Percentiles rank a stretch among this genome's conserved stretches.
These are phyloP conservation scores for Persicaria tinctoria DNA, from an alignment of 148 eudicot species.

Conservation along the genomic window DNA sequence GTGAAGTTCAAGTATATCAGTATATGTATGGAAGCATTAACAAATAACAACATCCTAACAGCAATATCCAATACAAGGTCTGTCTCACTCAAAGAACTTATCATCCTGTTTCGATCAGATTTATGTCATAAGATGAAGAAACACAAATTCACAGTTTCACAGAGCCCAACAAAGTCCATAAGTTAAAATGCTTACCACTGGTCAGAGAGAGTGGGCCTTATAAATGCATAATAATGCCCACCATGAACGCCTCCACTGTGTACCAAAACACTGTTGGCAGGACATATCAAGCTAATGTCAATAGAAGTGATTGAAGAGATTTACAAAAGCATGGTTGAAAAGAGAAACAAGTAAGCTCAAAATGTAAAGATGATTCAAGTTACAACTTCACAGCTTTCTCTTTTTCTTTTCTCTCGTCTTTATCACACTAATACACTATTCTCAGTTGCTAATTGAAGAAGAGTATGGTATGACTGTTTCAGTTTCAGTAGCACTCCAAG, in stretches of 20 bases:
- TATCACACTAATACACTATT: not conserved
- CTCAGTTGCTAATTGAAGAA: not conserved
- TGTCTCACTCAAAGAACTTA: not conserved
- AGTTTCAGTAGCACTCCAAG: not conserved
- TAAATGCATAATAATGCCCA: constrained; percentile 89
- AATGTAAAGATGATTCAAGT: not conserved
- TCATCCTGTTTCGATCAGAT: not conserved
- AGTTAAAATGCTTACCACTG: constrained; percentile 50
- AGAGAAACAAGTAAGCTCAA: not conserved
- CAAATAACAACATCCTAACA: not conserved
- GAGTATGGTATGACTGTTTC: not conserved
- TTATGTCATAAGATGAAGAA: not conserved
- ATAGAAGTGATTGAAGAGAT: not conserved
- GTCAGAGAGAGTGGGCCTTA: constrained; percentile 83
- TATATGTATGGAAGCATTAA: not conserved
- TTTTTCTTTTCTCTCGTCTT: not conserved
- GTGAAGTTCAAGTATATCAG: not conserved
- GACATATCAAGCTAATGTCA: not conserved
- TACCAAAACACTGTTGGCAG: constrained; percentile 66
- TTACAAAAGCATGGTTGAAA: not conserved
- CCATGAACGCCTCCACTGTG: constrained; percentile 96
- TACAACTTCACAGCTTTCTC: not conserved
- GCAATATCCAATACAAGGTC: not conserved
- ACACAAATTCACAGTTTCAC: not conserved
- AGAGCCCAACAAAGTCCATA: not conserved